These are phyloP conservation scores for Cryomyces minteri DNA, from an alignment of 495 filamentous ascomycete species.

Conservation along the genomic window DNA sequence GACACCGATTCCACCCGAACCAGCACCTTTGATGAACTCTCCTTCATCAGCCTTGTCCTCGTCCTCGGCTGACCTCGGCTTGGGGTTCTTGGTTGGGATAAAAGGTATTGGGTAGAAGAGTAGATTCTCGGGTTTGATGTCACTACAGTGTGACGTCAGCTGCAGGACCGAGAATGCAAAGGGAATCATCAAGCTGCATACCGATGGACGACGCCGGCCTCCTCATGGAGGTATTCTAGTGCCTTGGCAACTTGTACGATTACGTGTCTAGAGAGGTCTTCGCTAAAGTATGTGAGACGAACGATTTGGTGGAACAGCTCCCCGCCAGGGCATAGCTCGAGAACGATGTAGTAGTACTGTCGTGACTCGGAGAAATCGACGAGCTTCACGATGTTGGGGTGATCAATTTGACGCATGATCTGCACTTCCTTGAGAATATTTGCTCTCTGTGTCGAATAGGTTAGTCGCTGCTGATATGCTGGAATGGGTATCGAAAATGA, in stretches of 20 bases:
- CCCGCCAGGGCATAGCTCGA: slow-evolving; percentile 88
- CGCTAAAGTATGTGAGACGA: slow-evolving; percentile 93
- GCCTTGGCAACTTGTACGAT: slow-evolving; percentile 87
- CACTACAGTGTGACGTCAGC: slow-evolving; percentile 34
- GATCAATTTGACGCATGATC: slow-evolving; percentile 93
- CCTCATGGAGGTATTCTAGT: slow-evolving; percentile 86
- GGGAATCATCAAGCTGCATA: slow-evolving; percentile 25
- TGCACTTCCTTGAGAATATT: slow-evolving; percentile 98
- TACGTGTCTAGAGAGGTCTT: slow-evolving; percentile 84
- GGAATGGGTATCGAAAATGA: no score
- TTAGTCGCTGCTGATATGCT: neutral
- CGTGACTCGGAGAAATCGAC: slow-evolving; percentile 84
- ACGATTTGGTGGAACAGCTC: slow-evolving; percentile 99
- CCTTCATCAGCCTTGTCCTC: slow-evolving; percentile 97
- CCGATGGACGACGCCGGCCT: slow-evolving; percentile 91
- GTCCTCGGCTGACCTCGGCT: slow-evolving; percentile 63
- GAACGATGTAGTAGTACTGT: slow-evolving; percentile 93
- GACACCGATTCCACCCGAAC: slow-evolving; percentile 78
- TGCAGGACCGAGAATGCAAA: neutral
- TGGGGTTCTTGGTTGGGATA: slow-evolving; percentile 60
- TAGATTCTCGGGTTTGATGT: slow-evolving; percentile 97
- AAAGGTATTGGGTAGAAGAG: slow-evolving; percentile 78
- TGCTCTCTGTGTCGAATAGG: slow-evolving; percentile 44
- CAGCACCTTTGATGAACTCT: slow-evolving; percentile 69
- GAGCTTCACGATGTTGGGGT: slow-evolving; percentile 85